phyloP scores from a whole-genome alignment of 768 basidiomycete genomes.

The Lactarius indigo region DNA sequence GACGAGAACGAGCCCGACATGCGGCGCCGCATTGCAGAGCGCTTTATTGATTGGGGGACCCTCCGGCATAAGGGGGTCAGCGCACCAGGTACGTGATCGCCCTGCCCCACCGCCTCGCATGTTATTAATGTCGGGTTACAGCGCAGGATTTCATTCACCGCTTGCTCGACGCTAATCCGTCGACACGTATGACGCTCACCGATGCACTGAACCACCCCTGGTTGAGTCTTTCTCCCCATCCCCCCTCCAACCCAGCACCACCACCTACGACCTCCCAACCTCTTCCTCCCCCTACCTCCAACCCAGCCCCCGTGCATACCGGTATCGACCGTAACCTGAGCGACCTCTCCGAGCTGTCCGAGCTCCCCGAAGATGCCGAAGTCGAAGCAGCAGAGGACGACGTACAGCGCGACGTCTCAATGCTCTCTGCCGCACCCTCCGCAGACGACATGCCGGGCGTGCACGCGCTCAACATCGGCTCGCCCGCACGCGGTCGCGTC shows the following conservation, averaged over 20 bases:
- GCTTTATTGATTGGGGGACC: conserved; percentile 17
- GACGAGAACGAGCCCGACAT: conserved; percentile 5
- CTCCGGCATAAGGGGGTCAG: conserved; percentile 28
- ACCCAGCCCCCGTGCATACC: neutral
- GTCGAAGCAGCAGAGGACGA: neutral
- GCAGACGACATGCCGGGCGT: conserved; percentile 13
- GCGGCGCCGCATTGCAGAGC: conserved; percentile 17
- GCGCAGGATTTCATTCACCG: conserved; percentile 62
- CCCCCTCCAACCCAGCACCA: neutral
- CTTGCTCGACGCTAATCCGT: conserved; percentile 65
- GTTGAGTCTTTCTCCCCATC: conserved; percentile 40
- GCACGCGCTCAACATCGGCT: conserved; percentile 5
- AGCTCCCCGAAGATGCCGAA: conserved; percentile 4
- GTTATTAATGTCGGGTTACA: conserved; percentile 29
- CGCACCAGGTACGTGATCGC: conserved; percentile 42
- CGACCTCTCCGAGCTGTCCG: conserved; percentile 16
- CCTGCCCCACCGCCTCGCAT: neutral
- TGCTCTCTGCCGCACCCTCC: conserved; percentile 21
- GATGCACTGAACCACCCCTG: conserved; percentile 74
- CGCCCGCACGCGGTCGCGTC: neutral
- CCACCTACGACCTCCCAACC: neutral
- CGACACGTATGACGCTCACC: conserved; percentile 63
- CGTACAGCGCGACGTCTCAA: conserved; percentile 13
- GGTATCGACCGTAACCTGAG: neutral
- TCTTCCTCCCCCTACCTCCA: neutral